Evolutionary conservation across 2,329 filamentous ascomycete species (phyloP).

Genomic region (Colletotrichum musae): DNA sequence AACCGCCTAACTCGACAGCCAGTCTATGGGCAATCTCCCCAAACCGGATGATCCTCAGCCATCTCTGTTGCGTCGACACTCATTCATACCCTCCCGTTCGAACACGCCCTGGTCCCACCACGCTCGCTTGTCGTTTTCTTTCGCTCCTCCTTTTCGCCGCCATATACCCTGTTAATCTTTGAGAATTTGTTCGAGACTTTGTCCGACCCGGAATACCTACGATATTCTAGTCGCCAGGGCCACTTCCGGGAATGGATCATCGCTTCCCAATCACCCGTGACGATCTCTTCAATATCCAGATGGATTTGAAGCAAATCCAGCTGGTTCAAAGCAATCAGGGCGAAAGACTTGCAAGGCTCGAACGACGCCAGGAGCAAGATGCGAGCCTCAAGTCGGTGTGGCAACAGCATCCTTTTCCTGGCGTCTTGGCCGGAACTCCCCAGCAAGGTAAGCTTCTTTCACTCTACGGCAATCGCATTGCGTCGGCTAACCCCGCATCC

Average conservation of each 20-base stretch:
- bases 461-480: background rate
- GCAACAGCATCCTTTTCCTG: constrained; percentile 93
- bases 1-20: constrained; percentile 4
- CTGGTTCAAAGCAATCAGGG: constrained; percentile 73
- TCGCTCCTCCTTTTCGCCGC: constrained; percentile 15
- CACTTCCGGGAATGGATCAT: constrained; percentile 71
- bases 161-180: constrained; percentile 7
- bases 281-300: constrained; percentile 78
- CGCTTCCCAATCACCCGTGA: constrained; percentile 73
- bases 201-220: constrained; percentile 34
- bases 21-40: constrained; percentile 3
- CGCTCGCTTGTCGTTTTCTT: constrained; percentile 30
- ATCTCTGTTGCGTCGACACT: constrained; percentile 26
- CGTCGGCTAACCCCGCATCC: constrained; percentile 42
- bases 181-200: background rate
- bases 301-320: constrained; percentile 79
- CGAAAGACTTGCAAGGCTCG: constrained; percentile 73
- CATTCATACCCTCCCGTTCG: constrained; percentile 12
- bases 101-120: constrained; percentile 13
- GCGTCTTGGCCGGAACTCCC: constrained; percentile 83
- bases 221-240: constrained; percentile 17
- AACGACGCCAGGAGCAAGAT: constrained; percentile 78
- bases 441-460: constrained; percentile 80
- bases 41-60: constrained; percentile 15
- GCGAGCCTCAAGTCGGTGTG: constrained; percentile 86